Evolutionary conservation across 202 grass and related monocot species (phyloP).

Genomic region (Carex arenaria): DNA sequence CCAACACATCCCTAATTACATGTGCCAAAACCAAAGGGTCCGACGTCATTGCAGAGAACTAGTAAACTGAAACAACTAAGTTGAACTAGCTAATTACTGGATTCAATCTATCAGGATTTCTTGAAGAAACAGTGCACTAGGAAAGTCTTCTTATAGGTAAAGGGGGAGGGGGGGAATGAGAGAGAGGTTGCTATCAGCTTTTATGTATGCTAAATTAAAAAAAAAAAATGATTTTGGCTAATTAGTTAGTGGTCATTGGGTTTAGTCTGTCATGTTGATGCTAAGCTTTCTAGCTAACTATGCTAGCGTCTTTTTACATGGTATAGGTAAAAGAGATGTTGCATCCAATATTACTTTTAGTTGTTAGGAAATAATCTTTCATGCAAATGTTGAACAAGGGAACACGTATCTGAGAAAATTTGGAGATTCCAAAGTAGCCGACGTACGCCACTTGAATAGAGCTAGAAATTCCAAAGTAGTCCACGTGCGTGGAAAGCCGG

Average conservation of each 20-base stretch:
- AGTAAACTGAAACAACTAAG: background rate
- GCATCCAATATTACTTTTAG: background rate
- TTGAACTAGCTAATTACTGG: background rate
- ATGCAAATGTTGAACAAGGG: no score
- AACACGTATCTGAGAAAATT: no score
- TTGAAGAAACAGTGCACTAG: slow-evolving; percentile 17
- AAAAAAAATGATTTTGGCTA: background rate
- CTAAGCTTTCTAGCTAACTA: background rate
- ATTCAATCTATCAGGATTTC: slow-evolving; percentile 1
- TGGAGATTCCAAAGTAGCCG: no score
- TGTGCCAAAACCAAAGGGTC: slow-evolving; percentile 45
- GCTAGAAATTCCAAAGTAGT: no score
- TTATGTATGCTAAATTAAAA: background rate
- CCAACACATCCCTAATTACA: slow-evolving; percentile 56
- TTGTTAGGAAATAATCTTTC: background rate
- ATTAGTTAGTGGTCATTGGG: background rate
- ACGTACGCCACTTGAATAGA: no score
- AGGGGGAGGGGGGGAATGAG: background rate
- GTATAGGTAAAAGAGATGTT: background rate
- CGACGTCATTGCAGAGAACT: slow-evolving; percentile 11
- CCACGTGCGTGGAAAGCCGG: no score
- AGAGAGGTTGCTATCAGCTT: slow-evolving; percentile 24
- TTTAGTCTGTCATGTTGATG: background rate
- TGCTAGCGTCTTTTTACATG: background rate
- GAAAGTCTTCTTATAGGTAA: slow-evolving; percentile 29